These are phyloP conservation scores for Mycena sanguinolenta DNA, from an alignment of 768 basidiomycete species.

Conservation along the genomic window DNA sequence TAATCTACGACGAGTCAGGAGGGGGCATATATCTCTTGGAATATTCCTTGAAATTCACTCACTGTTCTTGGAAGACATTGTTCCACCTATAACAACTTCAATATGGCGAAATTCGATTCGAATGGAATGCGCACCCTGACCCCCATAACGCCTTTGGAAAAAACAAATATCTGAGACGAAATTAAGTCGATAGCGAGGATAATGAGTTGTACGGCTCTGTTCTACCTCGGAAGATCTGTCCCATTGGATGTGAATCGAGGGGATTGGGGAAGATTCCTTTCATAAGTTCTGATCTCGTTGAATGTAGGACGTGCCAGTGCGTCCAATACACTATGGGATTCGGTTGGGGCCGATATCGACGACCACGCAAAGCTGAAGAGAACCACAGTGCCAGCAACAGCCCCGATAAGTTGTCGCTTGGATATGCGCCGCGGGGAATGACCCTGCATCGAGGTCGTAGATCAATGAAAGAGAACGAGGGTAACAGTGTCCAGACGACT, in stretches of 20 bases:
- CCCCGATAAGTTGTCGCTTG: too few species aligned
- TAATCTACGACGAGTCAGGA: background rate
- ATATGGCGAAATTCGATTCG: background rate
- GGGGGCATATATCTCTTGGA: too few species aligned
- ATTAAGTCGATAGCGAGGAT: too few species aligned
- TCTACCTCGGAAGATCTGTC: background rate
- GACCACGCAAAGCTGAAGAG: too few species aligned
- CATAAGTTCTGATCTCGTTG: constrained; percentile 1
- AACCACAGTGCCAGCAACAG: too few species aligned
- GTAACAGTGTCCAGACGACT: too few species aligned
- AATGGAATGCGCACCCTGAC: background rate
- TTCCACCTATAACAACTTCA: background rate
- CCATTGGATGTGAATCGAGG: background rate
- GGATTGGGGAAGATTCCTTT: constrained; percentile 1
- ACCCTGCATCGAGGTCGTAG: too few species aligned
- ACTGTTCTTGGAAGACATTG: constrained; percentile 23
- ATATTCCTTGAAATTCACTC: too few species aligned
- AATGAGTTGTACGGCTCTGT: background rate
- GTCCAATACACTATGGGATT: too few species aligned
- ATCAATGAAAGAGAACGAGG: too few species aligned
- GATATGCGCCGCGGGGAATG: too few species aligned
- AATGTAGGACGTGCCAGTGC: constrained; percentile 12
- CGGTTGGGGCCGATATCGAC: too few species aligned
- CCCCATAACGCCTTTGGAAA: background rate
- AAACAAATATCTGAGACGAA: constrained; percentile 5